Base-by-base conservation (phyloP, 2,329 filamentous ascomycete species). In the Xylaria sp. region DNA sequence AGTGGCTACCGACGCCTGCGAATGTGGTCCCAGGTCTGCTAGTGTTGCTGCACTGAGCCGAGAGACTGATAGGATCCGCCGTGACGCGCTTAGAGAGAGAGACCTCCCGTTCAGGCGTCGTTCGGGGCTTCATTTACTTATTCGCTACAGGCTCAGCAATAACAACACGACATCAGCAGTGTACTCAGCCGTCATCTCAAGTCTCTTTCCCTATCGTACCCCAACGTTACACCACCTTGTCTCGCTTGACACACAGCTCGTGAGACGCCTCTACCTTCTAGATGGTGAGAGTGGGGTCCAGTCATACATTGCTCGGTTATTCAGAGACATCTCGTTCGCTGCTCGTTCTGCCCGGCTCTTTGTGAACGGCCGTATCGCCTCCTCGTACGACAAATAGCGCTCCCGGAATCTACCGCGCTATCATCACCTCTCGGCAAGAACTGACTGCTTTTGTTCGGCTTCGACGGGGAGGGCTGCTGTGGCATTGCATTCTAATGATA, bases 251-350 rank as follows among this genome's bases (percentile, higher is more conserved):
- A 71, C 74, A 64, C 71, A 72, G 69, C 72, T 73, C 74, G 78
- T 79, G 78, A 76, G 73, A 79, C 77, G 71, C 72, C 69, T 71
- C 70, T 69, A 73, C 73, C 73, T 74, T 74, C 74, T 75, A 75
- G 75, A 78, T 71, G 74, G 77, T 78, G 75, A 78, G 78, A 76
- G 78, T 79, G 74, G 76, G 75, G 79, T 79, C 78, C 78, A 69
- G 80, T 81, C 73, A 75, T 77, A 81, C 80, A 72, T 67, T 71
- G 76, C 78, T 78, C 78, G 78, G 76, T 71, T 78, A 79, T 78
- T 76, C 76, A 80, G 76, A 76, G 74, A 77, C 76, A 75, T 69
- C 71, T 74, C 71, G 75, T 76, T 79, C 75, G 75, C 66, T 76
- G 75, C 66, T 76, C 71, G 64, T 72, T 57, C 67, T 65, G 64